Conservation (phyloP, 805 yeast species). For the Diddensiella transvaalensis region DNA sequence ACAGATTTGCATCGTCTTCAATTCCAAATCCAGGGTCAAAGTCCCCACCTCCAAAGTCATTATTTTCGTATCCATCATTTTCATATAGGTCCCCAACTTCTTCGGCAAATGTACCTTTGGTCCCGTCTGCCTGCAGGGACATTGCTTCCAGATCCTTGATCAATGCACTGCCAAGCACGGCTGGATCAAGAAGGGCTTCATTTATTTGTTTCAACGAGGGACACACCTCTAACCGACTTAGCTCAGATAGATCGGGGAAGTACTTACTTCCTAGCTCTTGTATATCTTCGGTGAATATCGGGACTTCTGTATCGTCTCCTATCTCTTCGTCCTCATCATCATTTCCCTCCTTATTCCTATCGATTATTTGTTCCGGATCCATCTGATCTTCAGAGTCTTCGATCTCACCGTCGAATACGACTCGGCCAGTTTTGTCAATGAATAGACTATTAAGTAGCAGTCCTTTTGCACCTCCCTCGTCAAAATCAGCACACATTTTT, state of each 20-base stretch:
- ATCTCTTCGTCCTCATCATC: conserved; percentile 34
- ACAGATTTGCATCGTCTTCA: conserved; percentile 8
- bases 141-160: conserved; percentile 34
- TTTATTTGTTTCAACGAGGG: conserved; percentile 67
- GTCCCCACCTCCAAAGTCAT: neutral
- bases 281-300: conserved; percentile 25
- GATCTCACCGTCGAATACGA: conserved; percentile 61
- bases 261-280: conserved; percentile 20
- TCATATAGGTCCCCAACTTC: conserved; percentile 8
- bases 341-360: conserved; percentile 27
- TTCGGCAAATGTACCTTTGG: conserved; percentile 8
- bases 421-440: conserved; percentile 53
- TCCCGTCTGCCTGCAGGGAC: conserved; percentile 1
- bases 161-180: conserved; percentile 9
- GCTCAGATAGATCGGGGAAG: conserved; percentile 24
- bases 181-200: conserved; percentile 45
- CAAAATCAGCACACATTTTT: conserved; percentile 44
- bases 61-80: conserved; percentile 21
- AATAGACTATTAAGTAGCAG: conserved; percentile 49
- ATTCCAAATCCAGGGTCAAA: conserved; percentile 9
- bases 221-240: conserved; percentile 44
- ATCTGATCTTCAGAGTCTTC: conserved; percentile 20
- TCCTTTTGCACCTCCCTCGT: conserved; percentile 41
- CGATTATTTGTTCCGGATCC: conserved; percentile 38
- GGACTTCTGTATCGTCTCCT: conserved; percentile 15